Percentiles rank a stretch among this genome's conserved stretches.
Evolutionary conservation across 1,284 basidiomycete species (phyloP).

Genomic region (Austroboletus niveus): DNA sequence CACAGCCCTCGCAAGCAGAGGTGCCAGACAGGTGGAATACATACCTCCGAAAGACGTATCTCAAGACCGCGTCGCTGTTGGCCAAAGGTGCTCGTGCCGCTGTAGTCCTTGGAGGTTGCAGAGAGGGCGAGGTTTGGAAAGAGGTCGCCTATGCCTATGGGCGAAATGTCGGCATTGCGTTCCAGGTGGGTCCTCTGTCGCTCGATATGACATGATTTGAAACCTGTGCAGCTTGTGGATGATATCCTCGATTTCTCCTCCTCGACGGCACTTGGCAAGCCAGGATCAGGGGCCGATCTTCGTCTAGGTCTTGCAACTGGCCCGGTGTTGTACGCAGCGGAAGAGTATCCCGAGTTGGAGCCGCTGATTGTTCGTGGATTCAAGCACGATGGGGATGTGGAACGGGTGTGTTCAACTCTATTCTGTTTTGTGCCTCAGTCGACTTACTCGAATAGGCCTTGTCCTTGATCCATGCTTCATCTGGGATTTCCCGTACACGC

Average conservation of each 20-base stretch:
- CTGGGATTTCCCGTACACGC: constrained; percentile 79
- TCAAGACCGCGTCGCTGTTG: constrained; percentile 96
- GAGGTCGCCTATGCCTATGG: constrained; percentile 94
- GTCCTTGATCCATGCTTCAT: constrained; percentile 70
- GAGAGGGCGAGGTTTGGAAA: constrained; percentile 80
- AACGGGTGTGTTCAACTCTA: constrained; percentile 52
- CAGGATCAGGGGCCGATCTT: constrained; percentile 78
- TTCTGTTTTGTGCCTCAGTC: not conserved
- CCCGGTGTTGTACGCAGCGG: constrained; percentile 93
- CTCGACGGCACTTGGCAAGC: constrained; percentile 73
- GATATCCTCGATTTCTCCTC: constrained; percentile 89
- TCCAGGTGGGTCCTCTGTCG: constrained; percentile 66
- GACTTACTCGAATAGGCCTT: constrained; percentile 52
- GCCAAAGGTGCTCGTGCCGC: constrained; percentile 90
- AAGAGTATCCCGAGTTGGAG: constrained; percentile 81
- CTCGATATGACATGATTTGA: not conserved
- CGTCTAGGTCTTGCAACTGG: constrained; percentile 88
- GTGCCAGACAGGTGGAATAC: constrained; percentile 69
- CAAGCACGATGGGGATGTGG: constrained; percentile 79
- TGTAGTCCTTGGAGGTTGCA: constrained; percentile 87
- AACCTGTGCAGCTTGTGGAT: constrained; percentile 73
- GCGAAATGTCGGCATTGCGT: constrained; percentile 88
- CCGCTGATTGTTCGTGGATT: constrained; percentile 88
- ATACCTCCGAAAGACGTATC: constrained; percentile 93
- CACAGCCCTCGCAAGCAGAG: constrained; percentile 12